Evolutionary conservation across 2,329 filamentous ascomycete genomes (phyloP), one percentile per base, ranked within the genome.

Genomic region (Neocatenulostroma microsporum): DNA sequence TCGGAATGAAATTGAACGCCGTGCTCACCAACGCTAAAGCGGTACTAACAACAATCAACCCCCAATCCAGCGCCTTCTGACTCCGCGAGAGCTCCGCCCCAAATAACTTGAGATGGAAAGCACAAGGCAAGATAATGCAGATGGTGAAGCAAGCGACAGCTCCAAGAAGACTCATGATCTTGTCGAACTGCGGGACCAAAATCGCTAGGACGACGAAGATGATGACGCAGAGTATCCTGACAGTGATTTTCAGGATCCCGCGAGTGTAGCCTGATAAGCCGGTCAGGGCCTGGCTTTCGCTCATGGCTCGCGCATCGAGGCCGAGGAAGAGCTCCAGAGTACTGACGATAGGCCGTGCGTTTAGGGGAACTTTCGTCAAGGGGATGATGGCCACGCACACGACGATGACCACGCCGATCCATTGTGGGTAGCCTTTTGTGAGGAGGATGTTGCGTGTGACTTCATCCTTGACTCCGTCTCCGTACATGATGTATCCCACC

Each of bases 401-500:
- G 46, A 86, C 86, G 60, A 95, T 82, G 48, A 89, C 68, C 30
- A 89, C 64, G n/a, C 79, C 85, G 26, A 94, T 62, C 1, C 68
- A 71, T 10, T 74, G 66, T 1, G 89, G 85, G 56, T 94, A 95
- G 36, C 80, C 81, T 5, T 72, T 62, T 1, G 78, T 82, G 12
- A 73, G 69, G 47, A 96, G 75, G 42, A 98, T 81, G 62, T 94
- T 96, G 53, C 82, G 82, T 0, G 91, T 95, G 57, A 96, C 80
- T 60, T 93, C 86, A 46, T 94, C 88, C 39, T 73, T 74, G 36
- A 94, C 84, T n/a, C 68, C 73, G 49, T 94, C 84, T 42, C 89
- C 89, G 60, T 95, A 98, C 89, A 98, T 96, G 46, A 95, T 72
- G 40, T 91, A 74, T 25, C 91, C 89, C 9, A 84, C 76, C 29